Base-by-base conservation (phyloP, 1,284 basidiomycete species). In the Ustilago shanxiensis region DNA sequence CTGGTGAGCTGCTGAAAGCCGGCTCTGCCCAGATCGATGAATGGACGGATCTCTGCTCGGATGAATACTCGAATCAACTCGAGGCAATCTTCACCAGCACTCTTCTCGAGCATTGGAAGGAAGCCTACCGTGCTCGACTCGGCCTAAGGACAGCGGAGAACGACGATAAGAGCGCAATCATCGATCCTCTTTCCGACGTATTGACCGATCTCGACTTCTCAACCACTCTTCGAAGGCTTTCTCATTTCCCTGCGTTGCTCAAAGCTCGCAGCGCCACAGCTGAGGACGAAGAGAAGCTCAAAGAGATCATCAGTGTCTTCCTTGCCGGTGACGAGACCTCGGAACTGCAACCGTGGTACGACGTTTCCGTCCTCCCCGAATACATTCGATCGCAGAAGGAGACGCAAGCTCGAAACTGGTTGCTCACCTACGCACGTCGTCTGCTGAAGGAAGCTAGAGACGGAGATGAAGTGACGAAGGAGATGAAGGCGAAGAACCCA, bases 401-500 rank as follows among this genome's bases (percentile, higher is more conserved):
- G 52, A 66, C 66, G 3, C 67, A 68, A 22, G 69, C 77, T 7
- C 49, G 50, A 9, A 59, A 56, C 0, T 85, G 82, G 83, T 60
- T 85, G n/a, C 39, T 59, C 10, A 59, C 28, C 9, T 85, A 82
- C 58, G 68, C 66, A 1, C 31, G 55, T 20, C 68, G 80, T 6
- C 62, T 83, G 52, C 53, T 67, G n/a, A 61, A 61, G 35, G 68
- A 79, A 49, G 72, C 63, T 2, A 49, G 66, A 10, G 62, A 77
- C 11, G 67, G 68, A 3, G 66, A 68, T 26, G 41, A 67, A 24
- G 65, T 76, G 13, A 59, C 59, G 1, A 20, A n/a, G 9, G 74
- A 72, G 56, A 79, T 83, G 78, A 58, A 60, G 41, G 20, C 29
- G 18, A 68, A 66, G 49, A 85, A 85, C 31, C 84, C 84, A 11